Percentiles rank a stretch among this genome's conserved stretches.
Evolutionary conservation across 495 filamentous ascomycete species (phyloP).

Genomic region (Hypoxylon intermedium): DNA sequence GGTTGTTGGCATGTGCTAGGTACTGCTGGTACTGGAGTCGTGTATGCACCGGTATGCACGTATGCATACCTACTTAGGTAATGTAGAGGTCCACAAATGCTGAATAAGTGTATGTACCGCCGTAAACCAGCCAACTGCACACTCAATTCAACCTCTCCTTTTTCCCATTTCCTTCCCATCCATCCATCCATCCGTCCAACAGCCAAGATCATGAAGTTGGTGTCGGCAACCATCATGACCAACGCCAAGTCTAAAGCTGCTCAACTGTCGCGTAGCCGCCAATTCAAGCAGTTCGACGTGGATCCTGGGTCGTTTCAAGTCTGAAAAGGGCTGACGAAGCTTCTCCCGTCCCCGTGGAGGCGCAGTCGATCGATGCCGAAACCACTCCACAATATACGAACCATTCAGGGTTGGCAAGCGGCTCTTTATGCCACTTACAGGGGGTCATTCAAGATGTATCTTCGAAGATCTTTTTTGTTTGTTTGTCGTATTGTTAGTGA

Average conservation of each 20-base stretch:
- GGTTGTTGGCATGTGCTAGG: slow-evolving; percentile 3
- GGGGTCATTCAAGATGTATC: neutral
- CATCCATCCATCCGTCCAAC: neutral
- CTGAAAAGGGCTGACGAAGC: slow-evolving; percentile 25
- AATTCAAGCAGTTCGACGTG: slow-evolving; percentile 20
- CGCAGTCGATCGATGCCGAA: slow-evolving; percentile 28
- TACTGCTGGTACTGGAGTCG: neutral
- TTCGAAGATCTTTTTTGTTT: neutral
- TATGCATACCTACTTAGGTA: too few species aligned
- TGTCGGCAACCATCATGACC: slow-evolving; percentile 1
- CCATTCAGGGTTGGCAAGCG: neutral
- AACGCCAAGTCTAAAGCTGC: slow-evolving; percentile 21
- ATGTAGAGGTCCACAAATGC: too few species aligned
- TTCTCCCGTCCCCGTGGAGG: slow-evolving; percentile 23
- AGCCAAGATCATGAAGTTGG: neutral
- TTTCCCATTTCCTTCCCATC: neutral
- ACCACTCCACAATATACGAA: slow-evolving; percentile 14
- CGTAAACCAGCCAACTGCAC: neutral
- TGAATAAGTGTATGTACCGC: too few species aligned
- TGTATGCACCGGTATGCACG: slow-evolving; percentile 16
- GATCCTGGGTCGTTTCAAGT: slow-evolving; percentile 32
- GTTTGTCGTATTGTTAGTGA: neutral
- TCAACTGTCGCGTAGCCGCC: slow-evolving; percentile 4
- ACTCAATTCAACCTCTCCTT: neutral
- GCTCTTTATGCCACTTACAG: slow-evolving; percentile 2